phyloP scores from a whole-genome alignment of 2,329 filamentous ascomycete species.

The Alternaria sp. region DNA sequence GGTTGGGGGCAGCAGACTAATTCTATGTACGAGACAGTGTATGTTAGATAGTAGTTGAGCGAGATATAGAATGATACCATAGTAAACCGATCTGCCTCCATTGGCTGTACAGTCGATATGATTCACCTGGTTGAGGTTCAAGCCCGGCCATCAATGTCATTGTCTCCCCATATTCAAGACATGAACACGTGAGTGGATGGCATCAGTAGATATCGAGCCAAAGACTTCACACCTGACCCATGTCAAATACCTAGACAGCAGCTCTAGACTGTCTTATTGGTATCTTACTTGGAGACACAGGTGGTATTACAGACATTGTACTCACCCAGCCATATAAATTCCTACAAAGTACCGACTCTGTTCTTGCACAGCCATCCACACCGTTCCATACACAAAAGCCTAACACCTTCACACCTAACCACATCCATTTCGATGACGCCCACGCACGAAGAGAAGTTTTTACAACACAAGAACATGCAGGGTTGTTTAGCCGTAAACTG shows the following conservation, averaged over 20 bases:
- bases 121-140: not conserved
- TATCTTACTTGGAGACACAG: not conserved
- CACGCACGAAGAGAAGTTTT: not conserved
- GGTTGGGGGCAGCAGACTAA: not conserved
- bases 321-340: not conserved
- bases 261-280: not conserved
- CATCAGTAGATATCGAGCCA: rapidly evolving
- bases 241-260: not conserved
- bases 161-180: not conserved
- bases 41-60: not conserved
- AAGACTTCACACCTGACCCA: not conserved
- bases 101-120: not conserved
- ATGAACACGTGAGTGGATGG: rapidly evolving
- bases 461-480: not conserved
- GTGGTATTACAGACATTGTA: not conserved
- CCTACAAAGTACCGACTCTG: not conserved
- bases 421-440: not conserved
- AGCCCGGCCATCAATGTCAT: rapidly evolving
- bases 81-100: not conserved
- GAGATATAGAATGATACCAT: constrained; percentile 3
- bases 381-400: not conserved
- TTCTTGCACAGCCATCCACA: not conserved
- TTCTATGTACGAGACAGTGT: not conserved
- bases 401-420: not conserved
- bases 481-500: not conserved